Evolutionary conservation across 495 filamentous ascomycete genomes (phyloP), one percentile per base, ranked within the genome.

Genomic region (Astrothelium subdiscretum): DNA sequence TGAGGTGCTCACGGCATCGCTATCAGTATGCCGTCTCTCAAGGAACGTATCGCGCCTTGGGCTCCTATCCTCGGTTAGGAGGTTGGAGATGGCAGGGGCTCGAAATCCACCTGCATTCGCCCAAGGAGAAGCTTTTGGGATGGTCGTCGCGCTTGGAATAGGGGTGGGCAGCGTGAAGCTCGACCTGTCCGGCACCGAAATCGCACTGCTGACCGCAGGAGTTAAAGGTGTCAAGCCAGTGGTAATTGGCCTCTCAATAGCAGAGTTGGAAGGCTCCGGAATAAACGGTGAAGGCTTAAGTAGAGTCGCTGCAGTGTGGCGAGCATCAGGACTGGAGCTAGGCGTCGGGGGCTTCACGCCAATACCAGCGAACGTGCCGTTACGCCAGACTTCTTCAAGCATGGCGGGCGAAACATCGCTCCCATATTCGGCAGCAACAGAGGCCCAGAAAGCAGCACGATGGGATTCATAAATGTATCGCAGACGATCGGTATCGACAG

Each of bases 361-460:
- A 27, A 42, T 58, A 59, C 59, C 61, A 31, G 61, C 62, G 24
- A 54, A 54, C 6, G 48, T 54, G 24, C 48, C 48, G 12, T 54
- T 31, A 44, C 81, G 80, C 87, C 87, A 91, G 8, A 84, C 81
- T 64, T 85, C 81, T 71, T 90, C 87, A 18, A 91, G 77, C 18
- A 83, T 76, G 24, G 80, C 76, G 12, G 85, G 83, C 51, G 83
- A 84, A 3, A 85, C 78, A 43, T 82, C 81, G 3, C 73, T 67
- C 58, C 87, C 87, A 63, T 92, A 92, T 59, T 87, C 84, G 35
- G 79, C 73, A 24, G 88, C 87, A 38, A 92, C 80, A 43, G 79
- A 79, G 52, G 78, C 78, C 88, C 88, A 92, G 72, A 92, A 91
- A 13, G 81, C 81, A 35, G 80, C 75, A 32, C 87, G 82, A 67